These are phyloP conservation scores for Teratosphaeria viscida DNA, from an alignment of 2,329 filamentous ascomycete species.

Conservation along the genomic window DNA sequence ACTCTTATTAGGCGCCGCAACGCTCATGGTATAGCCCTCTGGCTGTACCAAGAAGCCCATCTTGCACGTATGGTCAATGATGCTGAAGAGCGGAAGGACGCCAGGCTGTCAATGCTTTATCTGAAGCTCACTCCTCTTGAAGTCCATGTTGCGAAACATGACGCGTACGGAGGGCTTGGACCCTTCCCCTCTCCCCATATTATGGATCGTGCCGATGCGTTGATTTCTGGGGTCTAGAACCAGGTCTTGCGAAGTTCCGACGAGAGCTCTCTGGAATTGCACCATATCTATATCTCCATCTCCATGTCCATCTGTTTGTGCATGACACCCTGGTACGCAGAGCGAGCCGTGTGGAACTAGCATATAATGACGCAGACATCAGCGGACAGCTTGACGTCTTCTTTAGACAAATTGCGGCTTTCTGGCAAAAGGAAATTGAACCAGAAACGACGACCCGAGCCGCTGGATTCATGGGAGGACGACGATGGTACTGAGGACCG, in stretches of 20 bases:
- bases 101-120: not conserved
- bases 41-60: too few relatives aligned
- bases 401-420: constrained; percentile 25
- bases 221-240: not conserved
- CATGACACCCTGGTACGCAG: too few relatives aligned
- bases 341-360: not conserved
- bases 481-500: constrained; percentile 39
- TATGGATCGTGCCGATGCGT: not conserved
- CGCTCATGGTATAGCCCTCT: too few relatives aligned
- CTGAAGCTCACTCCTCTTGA: not conserved
- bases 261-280: constrained; percentile 3
- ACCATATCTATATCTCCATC: not conserved
- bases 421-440: constrained; percentile 25
- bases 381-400: constrained; percentile 11
- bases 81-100: too few relatives aligned
- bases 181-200: not conserved
- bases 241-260: too few relatives aligned
- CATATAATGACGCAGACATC: constrained; percentile 9
- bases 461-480: constrained; percentile 68
- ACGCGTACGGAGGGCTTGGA: not conserved
- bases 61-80: too few relatives aligned
- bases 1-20: not conserved
- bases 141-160: not conserved
- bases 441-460: constrained; percentile 27
- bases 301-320: too few relatives aligned